These are phyloP conservation scores for Amanita pallidorosea DNA, from an alignment of 768 basidiomycete genomes.

Conservation along the genomic window DNA sequence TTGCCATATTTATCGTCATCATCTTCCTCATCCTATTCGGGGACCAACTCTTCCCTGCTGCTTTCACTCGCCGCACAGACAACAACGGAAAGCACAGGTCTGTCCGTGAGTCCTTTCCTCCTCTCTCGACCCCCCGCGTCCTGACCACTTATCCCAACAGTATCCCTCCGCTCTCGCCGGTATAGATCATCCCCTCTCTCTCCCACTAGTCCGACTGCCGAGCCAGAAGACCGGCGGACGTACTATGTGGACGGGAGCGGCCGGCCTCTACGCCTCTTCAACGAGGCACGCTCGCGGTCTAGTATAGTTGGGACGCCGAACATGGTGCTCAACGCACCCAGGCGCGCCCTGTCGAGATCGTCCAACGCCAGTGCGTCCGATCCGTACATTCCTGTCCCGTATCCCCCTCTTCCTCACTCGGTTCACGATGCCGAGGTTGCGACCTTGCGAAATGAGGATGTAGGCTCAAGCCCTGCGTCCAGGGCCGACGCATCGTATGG, in stretches of 20 bases:
- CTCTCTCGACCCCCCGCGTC: not conserved
- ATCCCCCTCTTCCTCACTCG: not conserved
- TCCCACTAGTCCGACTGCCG: not conserved
- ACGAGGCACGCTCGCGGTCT: not conserved
- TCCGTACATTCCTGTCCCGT: no score
- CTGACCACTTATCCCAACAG: not conserved
- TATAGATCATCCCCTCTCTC: not conserved
- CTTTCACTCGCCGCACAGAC: not conserved
- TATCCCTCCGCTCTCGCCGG: not conserved
- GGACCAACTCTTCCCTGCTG: not conserved
- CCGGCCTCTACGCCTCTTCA: not conserved
- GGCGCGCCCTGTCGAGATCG: not conserved
- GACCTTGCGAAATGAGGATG: not conserved
- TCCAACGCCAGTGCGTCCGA: no score
- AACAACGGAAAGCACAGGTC: not conserved
- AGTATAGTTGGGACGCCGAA: not conserved
- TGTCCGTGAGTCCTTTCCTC: not conserved
- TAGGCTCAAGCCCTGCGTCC: not conserved
- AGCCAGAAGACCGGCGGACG: not conserved
- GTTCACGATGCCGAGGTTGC: not conserved
- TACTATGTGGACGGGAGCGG: conserved; percentile 2
- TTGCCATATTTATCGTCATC: not conserved
- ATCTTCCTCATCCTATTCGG: not conserved
- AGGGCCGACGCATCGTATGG: not conserved
- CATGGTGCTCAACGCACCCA: not conserved